These are phyloP conservation scores for Xerocomellus chrysenteron DNA, from an alignment of 768 basidiomycete genomes.

Conservation along the genomic window DNA sequence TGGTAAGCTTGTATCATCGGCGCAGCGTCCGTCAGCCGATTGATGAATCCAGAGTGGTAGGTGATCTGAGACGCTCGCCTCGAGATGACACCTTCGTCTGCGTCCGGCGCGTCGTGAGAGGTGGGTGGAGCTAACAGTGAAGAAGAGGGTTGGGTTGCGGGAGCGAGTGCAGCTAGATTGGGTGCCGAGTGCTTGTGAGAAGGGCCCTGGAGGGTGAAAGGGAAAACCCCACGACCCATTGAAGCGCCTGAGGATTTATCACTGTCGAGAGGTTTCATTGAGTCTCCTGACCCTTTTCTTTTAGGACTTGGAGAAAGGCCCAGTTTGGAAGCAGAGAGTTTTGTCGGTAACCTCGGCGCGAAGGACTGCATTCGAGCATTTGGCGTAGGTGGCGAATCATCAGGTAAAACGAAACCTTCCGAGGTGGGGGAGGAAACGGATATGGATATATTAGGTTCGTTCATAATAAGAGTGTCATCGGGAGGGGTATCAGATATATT, in stretches of 20 bases:
- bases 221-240: conserved; percentile 28
- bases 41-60: conserved; percentile 73
- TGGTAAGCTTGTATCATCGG: conserved; percentile 37
- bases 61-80: conserved; percentile 79
- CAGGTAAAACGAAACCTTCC: conserved; percentile 33
- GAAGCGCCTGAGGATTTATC: conserved; percentile 14
- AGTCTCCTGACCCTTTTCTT: conserved; percentile 48
- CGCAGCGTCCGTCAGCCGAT: conserved; percentile 57
- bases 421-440: conserved; percentile 46
- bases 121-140: conserved; percentile 50
- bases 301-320: conserved; percentile 49
- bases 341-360: conserved; percentile 69
- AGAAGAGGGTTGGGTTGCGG: conserved; percentile 40
- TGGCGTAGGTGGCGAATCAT: conserved; percentile 41
- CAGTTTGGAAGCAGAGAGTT: conserved; percentile 56
- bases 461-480: conserved; percentile 13
- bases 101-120: conserved; percentile 42
- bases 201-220: conserved; percentile 29
- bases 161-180: conserved; percentile 8
- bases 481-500: conserved; percentile 22
- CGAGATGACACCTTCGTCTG: conserved; percentile 36
- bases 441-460: conserved; percentile 43
- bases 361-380: conserved; percentile 70
- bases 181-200: conserved; percentile 29
- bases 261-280: conserved; percentile 34